phyloP scores from a whole-genome alignment of 2,329 filamentous ascomycete species.

The Ploettnerulaceae sp. region DNA sequence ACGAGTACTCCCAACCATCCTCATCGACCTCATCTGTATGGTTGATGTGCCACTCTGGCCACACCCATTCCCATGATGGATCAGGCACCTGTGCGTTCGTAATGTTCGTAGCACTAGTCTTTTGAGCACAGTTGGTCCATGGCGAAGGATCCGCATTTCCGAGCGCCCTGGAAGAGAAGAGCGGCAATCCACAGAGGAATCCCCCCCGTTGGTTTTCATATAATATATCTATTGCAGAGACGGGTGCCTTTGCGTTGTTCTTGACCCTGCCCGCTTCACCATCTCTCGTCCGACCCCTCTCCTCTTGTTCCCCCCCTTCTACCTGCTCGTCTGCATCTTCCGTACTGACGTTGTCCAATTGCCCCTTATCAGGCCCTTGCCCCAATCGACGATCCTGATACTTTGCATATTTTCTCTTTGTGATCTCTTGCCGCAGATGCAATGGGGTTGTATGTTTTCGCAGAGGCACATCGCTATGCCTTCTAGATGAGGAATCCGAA shows the following conservation, averaged over 20 bases:
- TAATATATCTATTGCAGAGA: constrained; percentile 71
- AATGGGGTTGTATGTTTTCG: constrained; percentile 22
- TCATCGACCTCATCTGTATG: constrained; percentile 80
- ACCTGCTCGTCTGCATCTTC: constrained; percentile 2
- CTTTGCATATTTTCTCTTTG: constrained; percentile 29
- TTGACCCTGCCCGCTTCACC: constrained; percentile 3
- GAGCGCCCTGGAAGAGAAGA: constrained; percentile 85
- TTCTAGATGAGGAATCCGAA: constrained; percentile 26
- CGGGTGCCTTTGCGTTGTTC: constrained; percentile 33
- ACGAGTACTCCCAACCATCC: constrained; percentile 94
- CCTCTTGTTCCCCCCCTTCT: constrained; percentile 8
- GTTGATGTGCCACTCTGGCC: constrained; percentile 60
- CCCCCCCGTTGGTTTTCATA: constrained; percentile 94
- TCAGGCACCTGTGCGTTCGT: constrained; percentile 89
- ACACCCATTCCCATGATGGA: constrained; percentile 88
- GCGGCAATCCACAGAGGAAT: constrained; percentile 80
- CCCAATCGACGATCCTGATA: constrained; percentile 36
- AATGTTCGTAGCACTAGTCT: constrained; percentile 60
- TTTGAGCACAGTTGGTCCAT: constrained; percentile 72
- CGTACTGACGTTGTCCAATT: constrained; percentile 4
- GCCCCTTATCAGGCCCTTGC: constrained; percentile 4
- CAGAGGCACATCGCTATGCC: constrained; percentile 24
- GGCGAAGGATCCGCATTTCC: constrained; percentile 79
- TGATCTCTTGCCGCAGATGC: constrained; percentile 26
- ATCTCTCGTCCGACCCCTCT: constrained; percentile 18